Percentiles rank a stretch among this genome's conserved stretches.
These are phyloP conservation scores for Mucor saturninus DNA, from an alignment of 371 early-diverging fungal species.

Conservation along the genomic window DNA sequence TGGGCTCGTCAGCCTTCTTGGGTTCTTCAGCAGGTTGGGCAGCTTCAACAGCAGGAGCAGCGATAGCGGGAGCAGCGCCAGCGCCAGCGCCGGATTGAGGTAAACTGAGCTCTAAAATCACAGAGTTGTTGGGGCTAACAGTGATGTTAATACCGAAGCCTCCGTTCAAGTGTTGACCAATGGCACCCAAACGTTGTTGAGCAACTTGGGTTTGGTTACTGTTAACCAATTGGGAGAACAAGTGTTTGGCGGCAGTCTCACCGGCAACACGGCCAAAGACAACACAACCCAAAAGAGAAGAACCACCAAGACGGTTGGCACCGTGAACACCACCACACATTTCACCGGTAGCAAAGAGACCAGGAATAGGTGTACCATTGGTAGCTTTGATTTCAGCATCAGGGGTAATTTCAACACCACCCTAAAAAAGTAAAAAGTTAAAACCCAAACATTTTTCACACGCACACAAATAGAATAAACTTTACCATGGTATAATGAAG, in stretches of 20 bases:
- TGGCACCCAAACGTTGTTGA: constrained; percentile 72
- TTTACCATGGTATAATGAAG: constrained; percentile 94
- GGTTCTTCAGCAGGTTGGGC: constrained; percentile 35
- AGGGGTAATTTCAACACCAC: constrained; percentile 92
- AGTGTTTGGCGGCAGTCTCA: constrained; percentile 69
- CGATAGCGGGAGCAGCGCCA: constrained; percentile 32
- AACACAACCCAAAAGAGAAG: constrained; percentile 84
- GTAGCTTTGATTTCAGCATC: constrained; percentile 72
- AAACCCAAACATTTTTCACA: constrained; percentile 8
- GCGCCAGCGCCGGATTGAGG: constrained; percentile 28
- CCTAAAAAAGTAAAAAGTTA: constrained; percentile 43
- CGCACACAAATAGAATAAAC: constrained; percentile 3
- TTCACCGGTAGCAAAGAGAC: constrained; percentile 93
- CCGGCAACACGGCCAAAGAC: constrained; percentile 97
- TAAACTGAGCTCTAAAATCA: constrained; percentile 72
- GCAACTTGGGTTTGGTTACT: constrained; percentile 49
- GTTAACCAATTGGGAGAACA: constrained; percentile 63
- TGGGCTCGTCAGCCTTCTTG: constrained; percentile 39
- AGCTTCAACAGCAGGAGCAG: constrained; percentile 27
- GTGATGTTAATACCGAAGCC: constrained; percentile 66
- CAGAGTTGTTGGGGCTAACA: constrained; percentile 54
- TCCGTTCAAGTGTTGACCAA: constrained; percentile 72
- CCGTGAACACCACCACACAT: constrained; percentile 72
- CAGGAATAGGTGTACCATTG: constrained; percentile 69
- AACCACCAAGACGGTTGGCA: constrained; percentile 61